Evolutionary conservation across 1,139 yeast genomes (phyloP), one percentile per base, ranked within the genome.

Genomic region (Yamadazyma taylorii): DNA sequence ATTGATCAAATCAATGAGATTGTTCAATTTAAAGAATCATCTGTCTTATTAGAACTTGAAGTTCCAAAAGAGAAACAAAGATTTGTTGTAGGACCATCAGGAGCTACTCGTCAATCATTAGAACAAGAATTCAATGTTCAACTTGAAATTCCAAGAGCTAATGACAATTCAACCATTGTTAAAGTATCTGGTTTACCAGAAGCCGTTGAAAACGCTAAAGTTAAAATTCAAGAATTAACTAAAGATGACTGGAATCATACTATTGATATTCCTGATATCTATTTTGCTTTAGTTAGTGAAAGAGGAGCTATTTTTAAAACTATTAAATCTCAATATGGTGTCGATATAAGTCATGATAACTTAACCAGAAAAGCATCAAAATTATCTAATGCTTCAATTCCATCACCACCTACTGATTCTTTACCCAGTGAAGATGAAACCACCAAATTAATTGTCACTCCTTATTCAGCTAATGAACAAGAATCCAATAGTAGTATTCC

Each of bases 71-170:
- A 81, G 41, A 84, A 83, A 57, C 94, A 87, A 53, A 78, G 89
- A 52, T 71, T 80, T 16, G 58, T 92, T 42, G 80, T 92, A 60
- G 97, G 97, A 27, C 80, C 90, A 30, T 81, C 81, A 42, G 97
- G 97, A 30, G 57, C 79, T 11, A 75, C 78, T 41, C 87, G 92
- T 64, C 83, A 84, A 50, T 72, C 78, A 9, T 63, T 89, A 45
- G 95, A 89, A 66, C 69, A 74, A 17, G 87, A 84, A 50, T 85
- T 73, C 60, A 68, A 71, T 12, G 92, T 87, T 34, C 57, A 62
- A 21, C 63, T 92, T 41, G 73, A 69, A 35, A 78, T 92, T 54
- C 97, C 97, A 46, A 76, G 79, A 55, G 72, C 77, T 49, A 68
- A 68, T 45, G 72, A 66, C 45, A 61, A 70, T 34, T 68, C 81